Conservation (phyloP, 129 eudicot genomes). For the Kitagawia praeruptora region DNA sequence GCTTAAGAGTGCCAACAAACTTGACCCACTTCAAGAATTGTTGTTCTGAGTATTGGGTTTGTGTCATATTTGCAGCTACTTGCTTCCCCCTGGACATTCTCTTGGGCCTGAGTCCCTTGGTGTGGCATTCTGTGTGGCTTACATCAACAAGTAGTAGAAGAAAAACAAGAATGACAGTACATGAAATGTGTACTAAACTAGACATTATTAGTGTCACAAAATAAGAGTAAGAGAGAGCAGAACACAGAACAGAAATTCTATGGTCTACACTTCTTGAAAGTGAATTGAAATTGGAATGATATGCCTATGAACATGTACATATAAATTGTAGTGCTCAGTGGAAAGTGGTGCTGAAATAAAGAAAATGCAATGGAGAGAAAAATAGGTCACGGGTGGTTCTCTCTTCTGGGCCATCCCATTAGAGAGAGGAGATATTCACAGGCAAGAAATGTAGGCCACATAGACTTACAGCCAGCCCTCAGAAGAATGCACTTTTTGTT, state of each 20-base stretch:
- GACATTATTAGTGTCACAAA: constrained; percentile 35
- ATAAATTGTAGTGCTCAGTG: background rate
- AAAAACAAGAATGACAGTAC: constrained; percentile 22
- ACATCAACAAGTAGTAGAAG: constrained; percentile 29
- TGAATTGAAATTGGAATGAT: constrained; percentile 10
- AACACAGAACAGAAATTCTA: constrained; percentile 22
- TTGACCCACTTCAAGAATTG: constrained; percentile 91
- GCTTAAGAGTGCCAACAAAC: constrained; percentile 78
- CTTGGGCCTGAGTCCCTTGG: constrained; percentile 45
- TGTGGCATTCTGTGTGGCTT: constrained; percentile 36
- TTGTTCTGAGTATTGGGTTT: constrained; percentile 55
- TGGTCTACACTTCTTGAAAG: constrained; percentile 14
- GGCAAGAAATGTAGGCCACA: constrained; percentile 25
- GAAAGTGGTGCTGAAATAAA: constrained; percentile 4
- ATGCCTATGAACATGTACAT: background rate
- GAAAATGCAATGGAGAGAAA: constrained; percentile 10
- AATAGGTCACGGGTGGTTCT: constrained; percentile 14
- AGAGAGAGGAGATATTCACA: constrained; percentile 22
- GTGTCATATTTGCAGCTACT: constrained; percentile 55
- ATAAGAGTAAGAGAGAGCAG: constrained; percentile 10
- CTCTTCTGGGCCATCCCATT: constrained; percentile 7
- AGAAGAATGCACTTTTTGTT: constrained; percentile 8
- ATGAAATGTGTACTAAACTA: constrained; percentile 22
- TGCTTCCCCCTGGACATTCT: constrained; percentile 33
- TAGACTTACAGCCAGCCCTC: constrained; percentile 8